phyloP scores from a whole-genome alignment of 108 stramenopile species.

The Stephanodiscus triporus region DNA sequence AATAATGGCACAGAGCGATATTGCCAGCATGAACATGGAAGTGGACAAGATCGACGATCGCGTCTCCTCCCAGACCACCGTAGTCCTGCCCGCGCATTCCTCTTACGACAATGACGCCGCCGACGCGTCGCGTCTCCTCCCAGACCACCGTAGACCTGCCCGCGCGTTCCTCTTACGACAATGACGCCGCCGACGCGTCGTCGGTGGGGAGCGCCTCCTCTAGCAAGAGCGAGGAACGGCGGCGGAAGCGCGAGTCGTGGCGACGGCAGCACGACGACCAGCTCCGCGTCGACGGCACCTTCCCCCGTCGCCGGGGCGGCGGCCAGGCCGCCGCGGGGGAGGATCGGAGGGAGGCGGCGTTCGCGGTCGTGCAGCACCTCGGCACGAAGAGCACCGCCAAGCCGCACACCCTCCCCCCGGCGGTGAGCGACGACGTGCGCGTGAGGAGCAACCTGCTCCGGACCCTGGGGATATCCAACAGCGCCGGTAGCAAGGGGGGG shows the following conservation, averaged over 20 bases:
- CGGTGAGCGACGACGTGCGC: slow-evolving; percentile 38
- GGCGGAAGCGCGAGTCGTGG: slow-evolving; percentile 36
- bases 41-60: neutral
- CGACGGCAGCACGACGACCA: slow-evolving; percentile 39
- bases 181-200: slow-evolving; percentile 8
- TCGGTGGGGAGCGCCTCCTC: slow-evolving; percentile 28
- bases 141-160: slow-evolving; percentile 7
- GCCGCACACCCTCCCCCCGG: slow-evolving; percentile 36
- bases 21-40: neutral
- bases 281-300: slow-evolving; percentile 38
- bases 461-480: slow-evolving; percentile 43
- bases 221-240: slow-evolving; percentile 29
- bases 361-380: slow-evolving; percentile 39
- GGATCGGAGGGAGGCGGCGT: slow-evolving; percentile 19
- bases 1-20: slow-evolving; percentile 7
- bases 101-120: slow-evolving; percentile 12
- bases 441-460: slow-evolving; percentile 45
- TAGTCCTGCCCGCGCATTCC: neutral
- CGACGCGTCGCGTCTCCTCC: slow-evolving; percentile 1
- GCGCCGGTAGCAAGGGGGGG: neutral
- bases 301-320: slow-evolving; percentile 27
- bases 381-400: slow-evolving; percentile 49
- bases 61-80: slow-evolving; percentile 3
- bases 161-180: slow-evolving; percentile 4
- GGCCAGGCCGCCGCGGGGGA: neutral